Conservation (phyloP, 306 rosid species). For the Quercus robur region DNA sequence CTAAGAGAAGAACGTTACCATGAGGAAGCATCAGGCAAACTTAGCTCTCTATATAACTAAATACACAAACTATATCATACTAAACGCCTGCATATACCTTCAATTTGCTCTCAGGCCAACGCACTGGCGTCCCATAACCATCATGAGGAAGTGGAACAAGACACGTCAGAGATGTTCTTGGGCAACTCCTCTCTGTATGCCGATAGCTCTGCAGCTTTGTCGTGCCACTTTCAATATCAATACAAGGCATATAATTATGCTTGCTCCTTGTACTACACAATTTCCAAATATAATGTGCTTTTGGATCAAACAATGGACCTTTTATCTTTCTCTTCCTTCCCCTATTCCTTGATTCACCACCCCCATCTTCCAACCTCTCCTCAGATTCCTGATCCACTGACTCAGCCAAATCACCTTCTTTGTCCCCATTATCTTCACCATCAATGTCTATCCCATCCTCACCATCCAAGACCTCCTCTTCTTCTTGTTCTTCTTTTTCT, state of each 20-base stretch:
- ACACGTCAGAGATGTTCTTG: constrained; percentile 61
- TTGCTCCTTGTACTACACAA: constrained; percentile 75
- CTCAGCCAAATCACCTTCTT: constrained; percentile 39
- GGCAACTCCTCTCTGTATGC: constrained; percentile 93
- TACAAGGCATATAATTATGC: constrained; percentile 89
- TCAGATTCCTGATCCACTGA: constrained; percentile 50
- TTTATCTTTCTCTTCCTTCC: constrained; percentile 37
- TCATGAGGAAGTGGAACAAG: constrained; percentile 77
- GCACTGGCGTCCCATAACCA: constrained; percentile 57
- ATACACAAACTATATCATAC: constrained; percentile 7
- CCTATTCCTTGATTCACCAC: constrained; percentile 33
- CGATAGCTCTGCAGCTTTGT: constrained; percentile 71
- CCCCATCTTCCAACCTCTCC: constrained; percentile 40
- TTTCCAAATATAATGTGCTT: constrained; percentile 72
- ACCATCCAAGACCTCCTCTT: constrained; percentile 39
- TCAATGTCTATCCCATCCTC: constrained; percentile 38
- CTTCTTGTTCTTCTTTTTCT: constrained; percentile 44
- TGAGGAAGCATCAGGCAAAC: constrained; percentile 23
- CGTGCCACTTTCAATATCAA: constrained; percentile 63
- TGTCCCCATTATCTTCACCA: constrained; percentile 34
- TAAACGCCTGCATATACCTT: constrained; percentile 48
- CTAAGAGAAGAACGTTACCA: constrained; percentile 31
- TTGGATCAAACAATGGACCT: constrained; percentile 84
- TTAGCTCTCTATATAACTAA: constrained; percentile 6
- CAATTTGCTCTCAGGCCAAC: constrained; percentile 81